Evolutionary conservation across 495 filamentous ascomycete species (phyloP).

Genomic region (Penicillium crystallinum): DNA sequence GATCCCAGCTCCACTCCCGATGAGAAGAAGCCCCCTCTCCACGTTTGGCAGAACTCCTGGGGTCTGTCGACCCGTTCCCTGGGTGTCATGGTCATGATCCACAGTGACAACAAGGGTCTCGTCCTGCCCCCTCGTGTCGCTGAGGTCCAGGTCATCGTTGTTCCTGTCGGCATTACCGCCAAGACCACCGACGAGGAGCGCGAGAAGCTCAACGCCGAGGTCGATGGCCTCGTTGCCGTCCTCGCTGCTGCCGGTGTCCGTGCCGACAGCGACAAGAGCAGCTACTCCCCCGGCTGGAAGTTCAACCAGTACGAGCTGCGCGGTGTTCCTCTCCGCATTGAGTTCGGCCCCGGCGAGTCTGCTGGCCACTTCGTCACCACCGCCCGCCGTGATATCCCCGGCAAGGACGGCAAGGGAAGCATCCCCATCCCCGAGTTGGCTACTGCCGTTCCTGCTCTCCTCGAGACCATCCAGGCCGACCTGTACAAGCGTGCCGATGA

Average conservation of each 20-base stretch:
- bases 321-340: constrained; percentile 86
- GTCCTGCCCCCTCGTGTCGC: constrained; percentile 87
- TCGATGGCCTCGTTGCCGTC: constrained; percentile 59
- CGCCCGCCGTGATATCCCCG: constrained; percentile 74
- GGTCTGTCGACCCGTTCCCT: constrained; percentile 92
- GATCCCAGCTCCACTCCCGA: constrained; percentile 75
- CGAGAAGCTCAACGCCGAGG: constrained; percentile 61
- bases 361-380: constrained; percentile 76
- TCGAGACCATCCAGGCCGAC: constrained; percentile 83
- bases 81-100: constrained; percentile 97
- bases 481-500: constrained; percentile 79
- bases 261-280: constrained; percentile 68
- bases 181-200: constrained; percentile 76
- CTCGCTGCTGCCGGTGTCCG: constrained; percentile 65
- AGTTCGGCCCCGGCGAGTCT: constrained; percentile 91
- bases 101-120: constrained; percentile 89
- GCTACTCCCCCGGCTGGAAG: constrained; percentile 91
- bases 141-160: constrained; percentile 76
- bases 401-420: constrained; percentile 63
- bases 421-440: constrained; percentile 68
- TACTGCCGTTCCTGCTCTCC: constrained; percentile 65
- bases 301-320: constrained; percentile 98
- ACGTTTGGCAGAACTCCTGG: constrained; percentile 99
- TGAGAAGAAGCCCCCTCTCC: constrained; percentile 61
- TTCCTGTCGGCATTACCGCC: constrained; percentile 90